Evolutionary conservation across 345 rosid species (phyloP).

Genomic region (Bretschneidera sinensis): DNA sequence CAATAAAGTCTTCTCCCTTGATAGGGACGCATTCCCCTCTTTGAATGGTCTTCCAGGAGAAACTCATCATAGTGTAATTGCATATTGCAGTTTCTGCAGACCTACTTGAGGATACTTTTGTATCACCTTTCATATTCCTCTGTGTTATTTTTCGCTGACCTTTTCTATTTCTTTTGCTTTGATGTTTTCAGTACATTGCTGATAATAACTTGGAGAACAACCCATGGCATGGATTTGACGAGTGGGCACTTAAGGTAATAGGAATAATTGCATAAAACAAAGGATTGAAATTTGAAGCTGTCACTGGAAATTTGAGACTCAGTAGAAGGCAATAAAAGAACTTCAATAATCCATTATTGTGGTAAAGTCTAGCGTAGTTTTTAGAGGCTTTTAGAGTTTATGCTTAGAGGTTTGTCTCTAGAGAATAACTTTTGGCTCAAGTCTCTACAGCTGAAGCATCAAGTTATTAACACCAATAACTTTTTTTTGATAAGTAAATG

Average conservation of each 20-base stretch:
- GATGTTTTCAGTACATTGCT: conserved; percentile 63
- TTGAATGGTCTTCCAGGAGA: conserved; percentile 87
- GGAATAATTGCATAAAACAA: background rate
- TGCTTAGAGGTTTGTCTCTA: no score
- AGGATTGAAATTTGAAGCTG: background rate
- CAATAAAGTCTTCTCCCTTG: conserved; percentile 79
- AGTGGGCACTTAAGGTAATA: conserved; percentile 83
- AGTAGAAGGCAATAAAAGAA: no score
- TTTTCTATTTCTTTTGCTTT: conserved; percentile 8
- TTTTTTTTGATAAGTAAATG: no score
- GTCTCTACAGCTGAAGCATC: no score
- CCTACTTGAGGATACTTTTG: background rate
- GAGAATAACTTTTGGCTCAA: no score
- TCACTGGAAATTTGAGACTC: no score
- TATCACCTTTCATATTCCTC: conserved; percentile 1
- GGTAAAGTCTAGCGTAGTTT: no score
- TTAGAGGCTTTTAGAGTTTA: no score
- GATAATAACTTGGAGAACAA: conserved; percentile 65
- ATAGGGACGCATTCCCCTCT: conserved; percentile 86
- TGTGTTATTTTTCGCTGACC: conserved; percentile 4
- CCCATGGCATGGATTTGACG: conserved; percentile 86
- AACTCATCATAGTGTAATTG: conserved; percentile 83
- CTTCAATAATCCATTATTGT: no score
- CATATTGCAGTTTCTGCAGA: conserved; percentile 9
- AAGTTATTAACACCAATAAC: no score